Evolutionary conservation across 371 early-diverging fungal genomes (phyloP), one percentile per base, ranked within the genome.

Genomic region (Mucor irregularis): DNA sequence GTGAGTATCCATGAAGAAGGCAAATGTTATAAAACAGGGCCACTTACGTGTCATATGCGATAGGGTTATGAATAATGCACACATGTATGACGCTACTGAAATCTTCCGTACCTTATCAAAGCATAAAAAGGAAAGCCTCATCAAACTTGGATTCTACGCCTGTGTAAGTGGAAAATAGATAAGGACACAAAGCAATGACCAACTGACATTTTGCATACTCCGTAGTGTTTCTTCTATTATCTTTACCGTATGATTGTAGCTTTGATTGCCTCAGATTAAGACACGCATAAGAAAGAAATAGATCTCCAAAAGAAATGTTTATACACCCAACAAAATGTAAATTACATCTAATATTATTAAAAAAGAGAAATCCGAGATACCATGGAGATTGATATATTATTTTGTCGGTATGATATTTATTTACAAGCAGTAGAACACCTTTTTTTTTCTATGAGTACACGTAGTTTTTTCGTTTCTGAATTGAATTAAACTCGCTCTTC

Each of bases 51-150:
- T n/a, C n/a, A n/a, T n/a, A n/a, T n/a, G n/a, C n/a, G n/a, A n/a
- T 59, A 90, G 91, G 71, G 76, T 92, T 25, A 64, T 83, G 40
- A 83, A 86, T 61, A 76, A 80, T 61, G 78, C 83, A 60, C 94
- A 95, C 73, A 86, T 90, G 83, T 93, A 87, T 69, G 97, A 96
- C 68, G 91, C 95, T 3, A 95, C 95, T 30, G 94, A 93, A 69
- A 93, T 96, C 55, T 96, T 96, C 81, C 85, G 95, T 56, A 93
- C 93, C 8, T 66, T 95, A 49, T 74, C 85, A 9, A 78, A 76
- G 51, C 92, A 95, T 71, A 96, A 96, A 78, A 86, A 86, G 70
- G 97, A 95, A 73, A 83, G 88, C 71, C 94, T 95, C 69, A 75
- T 90, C 69, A 96, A 96, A 73, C 85, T 95, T 28, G 94, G 86